phyloP scores from a whole-genome alignment of 2,329 filamentous ascomycete species.

The Fusarium sp. region DNA sequence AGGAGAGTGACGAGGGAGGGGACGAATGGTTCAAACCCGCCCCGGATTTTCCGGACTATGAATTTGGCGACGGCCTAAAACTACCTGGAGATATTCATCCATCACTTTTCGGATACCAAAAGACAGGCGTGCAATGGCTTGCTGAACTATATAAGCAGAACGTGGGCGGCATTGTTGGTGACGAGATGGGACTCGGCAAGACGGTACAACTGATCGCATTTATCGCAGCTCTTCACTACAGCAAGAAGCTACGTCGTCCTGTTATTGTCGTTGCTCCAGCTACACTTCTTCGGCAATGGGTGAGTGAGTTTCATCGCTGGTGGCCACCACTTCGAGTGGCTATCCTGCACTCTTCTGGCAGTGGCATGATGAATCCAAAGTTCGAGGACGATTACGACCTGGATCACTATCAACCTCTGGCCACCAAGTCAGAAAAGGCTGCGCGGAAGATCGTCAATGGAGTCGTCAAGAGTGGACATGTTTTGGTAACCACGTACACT shows the following conservation, averaged over 20 bases:
- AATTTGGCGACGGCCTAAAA: slow-evolving; percentile 81
- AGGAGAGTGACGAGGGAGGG: slow-evolving; percentile 62
- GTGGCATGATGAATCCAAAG: slow-evolving; percentile 92
- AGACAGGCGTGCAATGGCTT: slow-evolving; percentile 96
- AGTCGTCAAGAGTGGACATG: slow-evolving; percentile 87
- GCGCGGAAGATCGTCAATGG: slow-evolving; percentile 86
- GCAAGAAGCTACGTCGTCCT: slow-evolving; percentile 85
- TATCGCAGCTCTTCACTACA: slow-evolving; percentile 92
- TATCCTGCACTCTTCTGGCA: slow-evolving; percentile 94
- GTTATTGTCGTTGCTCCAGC: slow-evolving; percentile 94
- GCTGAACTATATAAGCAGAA: slow-evolving; percentile 91
- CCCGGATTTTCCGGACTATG: slow-evolving; percentile 83
- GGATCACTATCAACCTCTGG: slow-evolving; percentile 58
- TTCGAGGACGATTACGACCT: slow-evolving; percentile 68
- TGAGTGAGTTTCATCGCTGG: slow-evolving; percentile 98
- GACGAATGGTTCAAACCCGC: slow-evolving; percentile 89
- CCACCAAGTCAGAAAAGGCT: slow-evolving; percentile 64
- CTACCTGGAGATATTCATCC: slow-evolving; percentile 95
- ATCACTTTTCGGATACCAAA: slow-evolving; percentile 95
- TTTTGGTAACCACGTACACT: slow-evolving; percentile 95
- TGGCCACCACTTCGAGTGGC: slow-evolving; percentile 99
- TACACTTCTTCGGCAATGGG: slow-evolving; percentile 97
- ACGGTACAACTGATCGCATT: slow-evolving; percentile 83
- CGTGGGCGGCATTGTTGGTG: slow-evolving; percentile 94
- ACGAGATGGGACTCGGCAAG: slow-evolving; percentile 99